A percentile compares a stretch with the other conserved stretches of the same genome.
Evolutionary conservation across 2,329 filamentous ascomycete genomes (phyloP).

Genomic region (Venturia effusa): DNA sequence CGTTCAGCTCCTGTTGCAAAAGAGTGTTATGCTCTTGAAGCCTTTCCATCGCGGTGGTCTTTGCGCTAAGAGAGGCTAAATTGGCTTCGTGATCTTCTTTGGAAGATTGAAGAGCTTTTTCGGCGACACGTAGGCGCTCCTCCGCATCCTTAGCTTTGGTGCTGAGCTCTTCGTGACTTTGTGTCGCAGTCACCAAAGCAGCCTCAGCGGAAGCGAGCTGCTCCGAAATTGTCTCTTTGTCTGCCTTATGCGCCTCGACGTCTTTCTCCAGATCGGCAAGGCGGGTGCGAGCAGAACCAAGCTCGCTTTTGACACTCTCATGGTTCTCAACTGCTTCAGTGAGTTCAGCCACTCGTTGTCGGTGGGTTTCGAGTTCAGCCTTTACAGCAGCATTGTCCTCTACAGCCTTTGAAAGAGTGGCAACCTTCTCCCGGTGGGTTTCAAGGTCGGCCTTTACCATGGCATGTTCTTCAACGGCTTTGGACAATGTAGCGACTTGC

Average conservation of each 20-base stretch:
- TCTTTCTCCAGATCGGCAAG: conserved; percentile 6
- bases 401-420: neutral
- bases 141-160: conserved; percentile 1
- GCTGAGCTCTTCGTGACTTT: neutral
- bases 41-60: neutral
- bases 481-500: neutral
- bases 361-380: conserved; percentile 3
- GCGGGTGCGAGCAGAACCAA: neutral
- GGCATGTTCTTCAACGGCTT: neutral
- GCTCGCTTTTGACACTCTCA: conserved; percentile 6
- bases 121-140: neutral
- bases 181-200: neutral
- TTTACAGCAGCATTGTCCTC: conserved; percentile 9
- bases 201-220: conserved; percentile 3
- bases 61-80: neutral
- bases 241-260: conserved; percentile 8
- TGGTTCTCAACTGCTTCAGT: conserved; percentile 8
- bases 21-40: conserved; percentile 6
- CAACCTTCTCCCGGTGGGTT: neutral
- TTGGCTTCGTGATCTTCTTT: conserved; percentile 4
- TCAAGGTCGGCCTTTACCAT: neutral
- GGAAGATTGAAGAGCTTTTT: neutral
- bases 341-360: neutral
- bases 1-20: conserved; percentile 6
- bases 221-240: neutral